These are phyloP conservation scores for Cymbidium sinense DNA, from an alignment of 106 monocot species.

Conservation along the genomic window DNA sequence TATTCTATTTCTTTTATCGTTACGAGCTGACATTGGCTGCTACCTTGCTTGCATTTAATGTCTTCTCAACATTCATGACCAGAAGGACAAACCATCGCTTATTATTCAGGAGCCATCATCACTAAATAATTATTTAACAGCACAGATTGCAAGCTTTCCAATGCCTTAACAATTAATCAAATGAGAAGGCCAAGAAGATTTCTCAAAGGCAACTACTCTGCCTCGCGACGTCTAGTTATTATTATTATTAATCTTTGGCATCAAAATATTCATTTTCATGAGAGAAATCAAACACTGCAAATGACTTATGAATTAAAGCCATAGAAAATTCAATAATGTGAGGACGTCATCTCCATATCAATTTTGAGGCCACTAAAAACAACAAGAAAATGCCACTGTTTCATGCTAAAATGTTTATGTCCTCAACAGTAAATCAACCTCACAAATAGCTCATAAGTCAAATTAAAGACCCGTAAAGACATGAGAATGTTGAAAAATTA, in stretches of 20 bases:
- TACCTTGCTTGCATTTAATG: neutral
- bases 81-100: neutral
- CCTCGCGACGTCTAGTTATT: neutral
- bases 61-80: neutral
- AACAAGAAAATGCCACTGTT: too few relatives aligned
- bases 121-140: neutral
- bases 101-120: neutral
- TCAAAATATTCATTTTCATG: too few relatives aligned
- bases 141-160: neutral
- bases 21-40: neutral
- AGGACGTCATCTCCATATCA: too few relatives aligned
- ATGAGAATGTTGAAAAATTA: too few relatives aligned
- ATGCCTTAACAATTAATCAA: neutral
- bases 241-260: neutral
- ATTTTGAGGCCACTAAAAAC: too few relatives aligned
- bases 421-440: too few relatives aligned
- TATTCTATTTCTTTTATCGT: neutral
- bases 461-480: too few relatives aligned
- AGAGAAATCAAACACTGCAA: too few relatives aligned
- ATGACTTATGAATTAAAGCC: too few relatives aligned
- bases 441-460: too few relatives aligned
- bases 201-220: neutral
- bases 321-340: too few relatives aligned
- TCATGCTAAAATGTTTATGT: too few relatives aligned
- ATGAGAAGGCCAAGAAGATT: neutral